A percentile compares a stretch with the other conserved stretches of the same genome.
Conservation (phyloP, 73 alveolate genomes). For the Blepharisma japonicum region DNA sequence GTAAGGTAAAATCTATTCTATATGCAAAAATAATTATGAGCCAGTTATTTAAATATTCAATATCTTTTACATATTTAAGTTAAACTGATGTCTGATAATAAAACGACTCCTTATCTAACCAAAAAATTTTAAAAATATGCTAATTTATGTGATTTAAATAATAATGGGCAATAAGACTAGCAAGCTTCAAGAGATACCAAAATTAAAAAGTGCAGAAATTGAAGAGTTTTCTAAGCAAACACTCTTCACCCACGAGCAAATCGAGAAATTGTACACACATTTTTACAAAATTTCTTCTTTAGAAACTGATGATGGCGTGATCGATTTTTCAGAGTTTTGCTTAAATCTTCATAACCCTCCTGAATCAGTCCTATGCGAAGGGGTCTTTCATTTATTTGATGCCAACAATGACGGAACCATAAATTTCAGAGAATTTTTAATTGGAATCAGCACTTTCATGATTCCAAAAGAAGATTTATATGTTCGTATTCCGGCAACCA, state of each 20-base stretch:
- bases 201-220: conserved; percentile 13
- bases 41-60: too few relatives aligned
- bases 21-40: too few relatives aligned
- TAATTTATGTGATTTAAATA: too few relatives aligned
- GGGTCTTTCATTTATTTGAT: conserved; percentile 5
- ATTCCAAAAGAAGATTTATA: too few relatives aligned
- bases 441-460: conserved; percentile 27
- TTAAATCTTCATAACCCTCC: background rate
- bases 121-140: too few relatives aligned
- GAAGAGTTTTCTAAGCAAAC: conserved; percentile 1
- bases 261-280: background rate
- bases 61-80: too few relatives aligned
- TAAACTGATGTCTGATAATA: too few relatives aligned
- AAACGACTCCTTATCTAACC: too few relatives aligned
- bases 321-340: conserved; percentile 14
- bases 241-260: background rate
- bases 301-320: conserved; percentile 27
- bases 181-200: background rate
- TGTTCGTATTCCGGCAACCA: too few relatives aligned
- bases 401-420: conserved; percentile 12
- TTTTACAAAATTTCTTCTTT: background rate
- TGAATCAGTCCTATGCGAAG: background rate
- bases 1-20: too few relatives aligned
- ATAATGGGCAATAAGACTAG: too few relatives aligned
- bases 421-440: conserved; percentile 20